A percentile compares a stretch with the other conserved stretches of the same genome.
Evolutionary conservation across 78 protist species (phyloP).

Genomic region (Chrysochromulina tobinii): DNA sequence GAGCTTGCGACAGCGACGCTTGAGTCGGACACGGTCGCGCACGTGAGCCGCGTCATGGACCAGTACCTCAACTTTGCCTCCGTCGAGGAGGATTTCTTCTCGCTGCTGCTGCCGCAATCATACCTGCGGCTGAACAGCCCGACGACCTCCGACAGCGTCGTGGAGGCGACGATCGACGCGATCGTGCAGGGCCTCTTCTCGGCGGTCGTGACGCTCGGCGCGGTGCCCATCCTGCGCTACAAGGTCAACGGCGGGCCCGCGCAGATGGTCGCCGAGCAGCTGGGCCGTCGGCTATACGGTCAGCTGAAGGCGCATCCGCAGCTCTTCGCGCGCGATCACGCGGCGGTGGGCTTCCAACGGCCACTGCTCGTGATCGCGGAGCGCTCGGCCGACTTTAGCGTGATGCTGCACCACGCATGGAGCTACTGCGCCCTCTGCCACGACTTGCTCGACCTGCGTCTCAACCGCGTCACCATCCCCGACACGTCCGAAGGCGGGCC

Average conservation of each 20-base stretch:
- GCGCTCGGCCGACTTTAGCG: slow-evolving; percentile 73
- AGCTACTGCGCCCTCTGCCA: slow-evolving; percentile 81
- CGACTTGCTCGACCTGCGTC: slow-evolving; percentile 67
- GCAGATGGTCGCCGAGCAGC: slow-evolving; percentile 61
- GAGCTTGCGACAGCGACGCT: slow-evolving; percentile 68
- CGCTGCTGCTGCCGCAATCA: slow-evolving; percentile 33
- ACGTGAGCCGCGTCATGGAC: slow-evolving; percentile 66
- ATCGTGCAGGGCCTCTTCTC: neutral
- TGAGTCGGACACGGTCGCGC: slow-evolving; percentile 57
- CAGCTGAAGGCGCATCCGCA: neutral
- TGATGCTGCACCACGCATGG: slow-evolving; percentile 86
- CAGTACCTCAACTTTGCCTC: slow-evolving; percentile 81
- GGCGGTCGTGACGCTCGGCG: neutral
- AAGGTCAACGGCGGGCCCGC: slow-evolving; percentile 33
- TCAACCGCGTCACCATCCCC: slow-evolving; percentile 58
- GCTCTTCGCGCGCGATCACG: neutral
- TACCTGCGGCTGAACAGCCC: slow-evolving; percentile 63
- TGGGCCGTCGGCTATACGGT: neutral
- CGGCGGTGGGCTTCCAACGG: slow-evolving; percentile 5
- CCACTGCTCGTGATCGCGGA: slow-evolving; percentile 73
- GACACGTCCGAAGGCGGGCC: neutral
- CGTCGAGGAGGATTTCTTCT: slow-evolving; percentile 77
- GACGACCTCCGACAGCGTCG: slow-evolving; percentile 43
- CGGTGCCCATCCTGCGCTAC: neutral
- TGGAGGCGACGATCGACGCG: slow-evolving; percentile 31